These are phyloP conservation scores for Brassica balearica DNA, from an alignment of 441 rosid species.

Conservation along the genomic window DNA sequence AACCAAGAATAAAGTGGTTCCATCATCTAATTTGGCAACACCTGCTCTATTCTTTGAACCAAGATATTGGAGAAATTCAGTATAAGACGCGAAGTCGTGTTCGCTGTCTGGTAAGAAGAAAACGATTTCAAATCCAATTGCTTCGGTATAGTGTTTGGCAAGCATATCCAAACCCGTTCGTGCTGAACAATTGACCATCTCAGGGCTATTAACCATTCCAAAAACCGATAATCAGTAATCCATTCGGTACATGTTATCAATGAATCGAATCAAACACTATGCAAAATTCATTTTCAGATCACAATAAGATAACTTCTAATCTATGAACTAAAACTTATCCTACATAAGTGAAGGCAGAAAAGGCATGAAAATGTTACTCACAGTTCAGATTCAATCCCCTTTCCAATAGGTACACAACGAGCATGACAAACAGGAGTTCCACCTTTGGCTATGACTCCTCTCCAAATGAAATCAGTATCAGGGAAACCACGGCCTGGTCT, in stretches of 20 bases:
- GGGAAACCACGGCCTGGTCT: conserved; percentile 47
- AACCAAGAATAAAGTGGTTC: conserved; percentile 86
- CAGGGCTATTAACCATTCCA: conserved; percentile 69
- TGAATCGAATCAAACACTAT: conserved; percentile 9
- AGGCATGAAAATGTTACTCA: conserved; percentile 49
- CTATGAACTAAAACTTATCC: background rate
- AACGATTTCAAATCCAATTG: conserved; percentile 80
- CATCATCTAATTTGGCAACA: conserved; percentile 93
- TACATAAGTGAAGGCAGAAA: conserved; percentile 2
- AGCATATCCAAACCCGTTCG: conserved; percentile 98
- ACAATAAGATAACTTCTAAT: conserved; percentile 2
- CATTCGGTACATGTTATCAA: conserved; percentile 1
- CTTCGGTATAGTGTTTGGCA: conserved; percentile 78
- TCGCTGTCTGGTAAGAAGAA: conserved; percentile 96
- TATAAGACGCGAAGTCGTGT: conserved; percentile 91
- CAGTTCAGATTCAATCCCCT: conserved; percentile 63
- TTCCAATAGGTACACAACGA: conserved; percentile 72
- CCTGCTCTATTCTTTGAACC: conserved; percentile 95
- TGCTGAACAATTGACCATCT: conserved; percentile 93
- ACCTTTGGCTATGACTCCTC: conserved; percentile 81
- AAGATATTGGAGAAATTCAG: conserved; percentile 93
- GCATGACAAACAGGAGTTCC: conserved; percentile 83
- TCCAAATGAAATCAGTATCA: conserved; percentile 74
- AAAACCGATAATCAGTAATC: conserved; percentile 36
- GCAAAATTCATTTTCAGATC: conserved; percentile 13